Base-by-base conservation (phyloP, 805 yeast species). In the Kodamaea nitidulidarum region DNA sequence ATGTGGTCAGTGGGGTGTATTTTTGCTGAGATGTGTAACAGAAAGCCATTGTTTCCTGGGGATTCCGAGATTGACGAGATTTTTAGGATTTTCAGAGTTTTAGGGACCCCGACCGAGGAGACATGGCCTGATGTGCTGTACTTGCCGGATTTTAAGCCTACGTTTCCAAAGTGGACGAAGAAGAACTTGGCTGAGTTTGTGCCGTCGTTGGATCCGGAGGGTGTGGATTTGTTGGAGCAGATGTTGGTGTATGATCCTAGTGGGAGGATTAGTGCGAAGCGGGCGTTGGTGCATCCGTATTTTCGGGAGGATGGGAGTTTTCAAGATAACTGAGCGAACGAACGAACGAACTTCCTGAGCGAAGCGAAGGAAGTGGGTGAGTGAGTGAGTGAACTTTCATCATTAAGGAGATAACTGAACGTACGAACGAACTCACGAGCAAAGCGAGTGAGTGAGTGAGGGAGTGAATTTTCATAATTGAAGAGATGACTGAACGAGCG, bases 1-100 rank as follows among this genome's bases (percentile, higher is more conserved):
- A 88, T 93, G 84, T 93, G 98, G 98, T 87, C 96, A 8, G 85
- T 91, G 45, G 98, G 98, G 11, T 90, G 97, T 58, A 93, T 93
- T 35, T 85, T 93, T 61, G 98, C 97, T 5, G 98, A 93, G 60
- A 90, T 93, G 98, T 88, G 90, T 42, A 87, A 88, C 52, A 80
- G 98, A 40, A 87, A 87, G 60, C 97, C 98, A 7, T 63, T 93
- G 38, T 91, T 93, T 66, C 95, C 98, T 0, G 98, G 98, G 4
- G 96, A 93, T 60, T 88, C 96, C 8, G 98, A 93, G 60, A 95
- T 93, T 56, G 98, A 93, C 60, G 96, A 93, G 66, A 85, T 93
- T 49, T 90, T 90, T 70, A 76, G 93, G 61, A 93, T 93, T 43
- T 93, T 93, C 66, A 76, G 95, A 48, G 72, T 86, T 39, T 73